Conservation (phyloP, 2,329 filamentous ascomycete species). For the Trichoderma citrinoviride region DNA sequence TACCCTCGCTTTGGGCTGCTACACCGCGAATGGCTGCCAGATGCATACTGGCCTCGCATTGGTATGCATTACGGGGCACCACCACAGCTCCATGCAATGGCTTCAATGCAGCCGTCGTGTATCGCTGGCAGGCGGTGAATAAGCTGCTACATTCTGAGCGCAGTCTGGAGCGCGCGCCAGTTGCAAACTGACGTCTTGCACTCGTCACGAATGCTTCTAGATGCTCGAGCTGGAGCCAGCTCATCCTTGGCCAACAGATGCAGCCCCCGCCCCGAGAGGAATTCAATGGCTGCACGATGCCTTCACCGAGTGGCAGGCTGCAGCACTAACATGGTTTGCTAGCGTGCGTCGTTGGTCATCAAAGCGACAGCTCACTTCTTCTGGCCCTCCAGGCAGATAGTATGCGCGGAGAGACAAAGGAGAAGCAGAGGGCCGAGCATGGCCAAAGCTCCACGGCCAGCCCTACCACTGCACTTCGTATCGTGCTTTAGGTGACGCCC, state of each 20-base stretch:
- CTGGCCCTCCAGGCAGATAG: not conserved
- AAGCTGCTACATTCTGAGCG: not conserved
- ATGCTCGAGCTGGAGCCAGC: slow-evolving; percentile 19
- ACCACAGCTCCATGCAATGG: slow-evolving; percentile 13
- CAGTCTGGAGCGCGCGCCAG: slow-evolving; percentile 2
- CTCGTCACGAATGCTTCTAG: slow-evolving; percentile 19
- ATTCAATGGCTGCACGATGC: not conserved
- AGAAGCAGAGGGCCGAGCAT: not conserved
- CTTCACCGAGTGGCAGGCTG: not conserved
- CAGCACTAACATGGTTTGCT: not conserved
- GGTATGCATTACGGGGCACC: slow-evolving; percentile 17
- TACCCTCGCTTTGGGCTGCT: slow-evolving; percentile 6
- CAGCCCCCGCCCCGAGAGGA: not conserved
- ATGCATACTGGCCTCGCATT: slow-evolving; percentile 10
- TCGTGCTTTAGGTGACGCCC: no score
- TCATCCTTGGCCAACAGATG: slow-evolving; percentile 12
- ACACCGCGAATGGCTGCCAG: slow-evolving; percentile 7
- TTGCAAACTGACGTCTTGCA: slow-evolving; percentile 16
- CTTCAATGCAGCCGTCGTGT: slow-evolving; percentile 8
- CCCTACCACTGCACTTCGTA: not conserved
- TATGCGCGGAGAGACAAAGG: not conserved
- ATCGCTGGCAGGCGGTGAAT: slow-evolving; percentile 17
- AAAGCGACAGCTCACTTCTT: not conserved
- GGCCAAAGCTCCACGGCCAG: slow-evolving; percentile 4
- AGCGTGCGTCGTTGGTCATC: not conserved